Conservation (phyloP, 306 rosid genomes). For the Hippophae rhamnoides region DNA sequence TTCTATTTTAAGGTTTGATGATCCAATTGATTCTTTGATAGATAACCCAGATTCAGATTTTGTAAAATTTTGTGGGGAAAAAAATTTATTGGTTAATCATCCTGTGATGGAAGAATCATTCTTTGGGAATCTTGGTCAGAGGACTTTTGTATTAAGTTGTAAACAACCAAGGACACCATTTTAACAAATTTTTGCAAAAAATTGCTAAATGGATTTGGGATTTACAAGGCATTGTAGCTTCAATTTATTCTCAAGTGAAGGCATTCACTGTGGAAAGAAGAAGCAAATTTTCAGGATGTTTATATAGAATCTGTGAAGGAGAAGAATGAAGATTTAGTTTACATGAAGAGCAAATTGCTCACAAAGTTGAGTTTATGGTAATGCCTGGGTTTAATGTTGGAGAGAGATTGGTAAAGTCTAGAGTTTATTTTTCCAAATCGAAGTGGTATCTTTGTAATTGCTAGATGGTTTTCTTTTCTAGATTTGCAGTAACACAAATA, state of each 20-base stretch:
- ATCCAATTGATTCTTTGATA: constrained; percentile 50
- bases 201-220: constrained; percentile 85
- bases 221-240: constrained; percentile 38
- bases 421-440: constrained; percentile 44
- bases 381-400: constrained; percentile 74
- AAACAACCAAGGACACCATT: constrained; percentile 77
- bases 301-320: constrained; percentile 62
- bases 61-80: constrained; percentile 47
- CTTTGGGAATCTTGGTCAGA: constrained; percentile 68
- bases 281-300: constrained; percentile 37
- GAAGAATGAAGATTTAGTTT: constrained; percentile 19
- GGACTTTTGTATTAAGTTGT: constrained; percentile 38
- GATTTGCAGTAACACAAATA: too few relatives aligned
- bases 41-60: constrained; percentile 61
- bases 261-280: constrained; percentile 46
- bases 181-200: constrained; percentile 62
- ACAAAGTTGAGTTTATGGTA: constrained; percentile 65
- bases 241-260: constrained; percentile 45
- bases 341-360: constrained; percentile 8
- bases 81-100: constrained; percentile 54
- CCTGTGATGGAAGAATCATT: constrained; percentile 58
- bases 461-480: neutral
- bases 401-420: constrained; percentile 41
- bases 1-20: constrained; percentile 42
- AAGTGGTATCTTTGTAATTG: neutral